These are phyloP conservation scores for Nicotiana rustica DNA, from an alignment of 305 asterid genomes.

Conservation along the genomic window DNA sequence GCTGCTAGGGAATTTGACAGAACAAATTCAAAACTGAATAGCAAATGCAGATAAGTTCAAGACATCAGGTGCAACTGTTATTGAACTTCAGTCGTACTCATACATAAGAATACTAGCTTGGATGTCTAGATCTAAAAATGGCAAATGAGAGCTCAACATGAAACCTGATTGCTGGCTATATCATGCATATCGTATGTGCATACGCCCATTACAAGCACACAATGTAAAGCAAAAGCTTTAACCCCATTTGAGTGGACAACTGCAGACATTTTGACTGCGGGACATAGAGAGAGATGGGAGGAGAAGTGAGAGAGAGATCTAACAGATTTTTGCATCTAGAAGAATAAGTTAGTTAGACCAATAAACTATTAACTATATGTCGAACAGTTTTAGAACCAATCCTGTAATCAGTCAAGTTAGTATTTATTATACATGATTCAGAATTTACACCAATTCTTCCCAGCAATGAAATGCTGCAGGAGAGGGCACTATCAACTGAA, in stretches of 20 bases:
- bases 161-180: background rate
- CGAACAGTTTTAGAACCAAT: background rate
- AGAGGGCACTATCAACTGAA: slow-evolving; percentile 8
- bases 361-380: slow-evolving; percentile 23
- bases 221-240: slow-evolving; percentile 15
- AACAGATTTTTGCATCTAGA: background rate
- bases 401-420: slow-evolving; percentile 1
- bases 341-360: slow-evolving; percentile 24
- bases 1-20: slow-evolving; percentile 15
- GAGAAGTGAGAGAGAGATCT: slow-evolving; percentile 15
- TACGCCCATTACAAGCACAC: background rate
- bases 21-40: background rate
- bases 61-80: slow-evolving; percentile 13
- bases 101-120: slow-evolving; percentile 10
- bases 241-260: slow-evolving; percentile 10
- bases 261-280: background rate
- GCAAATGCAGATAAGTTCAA: slow-evolving; percentile 10
- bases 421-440: background rate
- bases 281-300: background rate
- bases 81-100: background rate
- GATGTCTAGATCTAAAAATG: background rate
- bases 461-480: slow-evolving; percentile 23
- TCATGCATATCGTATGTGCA: background rate
- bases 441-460: background rate
- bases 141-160: slow-evolving; percentile 7